phyloP scores from a whole-genome alignment of 768 basidiomycete species.

The Inosperma sp. region DNA sequence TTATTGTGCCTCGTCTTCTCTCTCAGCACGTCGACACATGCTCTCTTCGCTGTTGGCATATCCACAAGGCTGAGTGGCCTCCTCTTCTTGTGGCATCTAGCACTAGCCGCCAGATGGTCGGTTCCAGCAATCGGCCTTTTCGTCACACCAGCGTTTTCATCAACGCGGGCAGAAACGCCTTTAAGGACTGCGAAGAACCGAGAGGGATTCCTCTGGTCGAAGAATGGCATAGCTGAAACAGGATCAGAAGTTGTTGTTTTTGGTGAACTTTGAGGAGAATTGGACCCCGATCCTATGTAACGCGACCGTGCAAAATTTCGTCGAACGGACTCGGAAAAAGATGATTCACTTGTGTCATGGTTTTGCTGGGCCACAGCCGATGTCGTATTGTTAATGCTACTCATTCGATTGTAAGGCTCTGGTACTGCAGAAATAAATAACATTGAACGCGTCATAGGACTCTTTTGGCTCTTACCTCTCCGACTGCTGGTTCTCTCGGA shows the following conservation, averaged over 20 bases:
- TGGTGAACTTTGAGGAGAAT: not conserved
- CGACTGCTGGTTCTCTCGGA: constrained; percentile 9
- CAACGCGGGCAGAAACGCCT: constrained; percentile 32
- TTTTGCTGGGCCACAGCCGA: too few species aligned
- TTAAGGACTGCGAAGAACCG: constrained; percentile 32
- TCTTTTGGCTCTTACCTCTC: constrained; percentile 6
- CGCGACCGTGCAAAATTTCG: not conserved
- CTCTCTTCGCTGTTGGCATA: not conserved
- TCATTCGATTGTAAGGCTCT: not conserved
- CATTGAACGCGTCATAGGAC: constrained; percentile 6
- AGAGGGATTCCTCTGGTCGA: constrained; percentile 20
- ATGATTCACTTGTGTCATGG: too few species aligned
- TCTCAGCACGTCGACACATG: too few species aligned
- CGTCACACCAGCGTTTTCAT: constrained; percentile 25
- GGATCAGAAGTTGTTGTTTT: constrained; percentile 1
- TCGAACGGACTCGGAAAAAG: too few species aligned
- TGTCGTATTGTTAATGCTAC: too few species aligned
- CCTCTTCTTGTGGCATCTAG: constrained; percentile 9
- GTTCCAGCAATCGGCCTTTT: constrained; percentile 8
- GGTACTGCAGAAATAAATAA: not conserved
- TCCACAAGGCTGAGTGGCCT: not conserved
- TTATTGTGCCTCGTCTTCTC: too few species aligned
- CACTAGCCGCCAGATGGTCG: not conserved
- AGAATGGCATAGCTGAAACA: constrained; percentile 12
- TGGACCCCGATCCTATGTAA: not conserved